Conservation (phyloP, 2,329 filamentous ascomycete species). For the Fusarium neocosmosporiellum region DNA sequence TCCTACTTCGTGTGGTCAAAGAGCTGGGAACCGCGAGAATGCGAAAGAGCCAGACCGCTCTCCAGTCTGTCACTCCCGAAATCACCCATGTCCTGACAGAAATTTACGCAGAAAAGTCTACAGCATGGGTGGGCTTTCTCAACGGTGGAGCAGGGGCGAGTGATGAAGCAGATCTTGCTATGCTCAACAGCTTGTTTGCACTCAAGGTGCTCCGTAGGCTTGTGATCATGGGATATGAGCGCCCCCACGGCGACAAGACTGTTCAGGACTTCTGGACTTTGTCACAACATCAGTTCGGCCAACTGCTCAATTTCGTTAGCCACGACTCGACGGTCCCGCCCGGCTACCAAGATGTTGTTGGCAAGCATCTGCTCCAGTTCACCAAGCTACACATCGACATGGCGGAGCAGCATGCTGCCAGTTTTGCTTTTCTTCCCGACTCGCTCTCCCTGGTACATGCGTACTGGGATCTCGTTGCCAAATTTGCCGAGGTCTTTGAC, state of each 20-base stretch:
- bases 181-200: conserved; percentile 81
- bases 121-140: conserved; percentile 74
- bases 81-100: conserved; percentile 82
- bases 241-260: conserved; percentile 80
- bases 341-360: conserved; percentile 71
- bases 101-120: conserved; percentile 81
- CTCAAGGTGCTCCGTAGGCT: conserved; percentile 86
- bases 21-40: conserved; percentile 86
- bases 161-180: conserved; percentile 68
- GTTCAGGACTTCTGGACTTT: conserved; percentile 85
- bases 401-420: conserved; percentile 80
- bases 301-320: conserved; percentile 74
- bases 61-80: conserved; percentile 84
- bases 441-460: conserved; percentile 80
- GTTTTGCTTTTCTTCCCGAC: conserved; percentile 84
- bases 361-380: conserved; percentile 89
- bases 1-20: conserved; percentile 89
- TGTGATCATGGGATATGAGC: conserved; percentile 83
- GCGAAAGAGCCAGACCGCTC: conserved; percentile 76
- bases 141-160: conserved; percentile 68
- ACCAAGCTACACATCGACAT: conserved; percentile 93
- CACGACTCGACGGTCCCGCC: conserved; percentile 65
- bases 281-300: conserved; percentile 80
- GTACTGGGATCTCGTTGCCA: conserved; percentile 86
- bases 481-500: conserved; percentile 80